Base-by-base conservation (phyloP, 768 basidiomycete species). In the Cubamyces lactineus region DNA sequence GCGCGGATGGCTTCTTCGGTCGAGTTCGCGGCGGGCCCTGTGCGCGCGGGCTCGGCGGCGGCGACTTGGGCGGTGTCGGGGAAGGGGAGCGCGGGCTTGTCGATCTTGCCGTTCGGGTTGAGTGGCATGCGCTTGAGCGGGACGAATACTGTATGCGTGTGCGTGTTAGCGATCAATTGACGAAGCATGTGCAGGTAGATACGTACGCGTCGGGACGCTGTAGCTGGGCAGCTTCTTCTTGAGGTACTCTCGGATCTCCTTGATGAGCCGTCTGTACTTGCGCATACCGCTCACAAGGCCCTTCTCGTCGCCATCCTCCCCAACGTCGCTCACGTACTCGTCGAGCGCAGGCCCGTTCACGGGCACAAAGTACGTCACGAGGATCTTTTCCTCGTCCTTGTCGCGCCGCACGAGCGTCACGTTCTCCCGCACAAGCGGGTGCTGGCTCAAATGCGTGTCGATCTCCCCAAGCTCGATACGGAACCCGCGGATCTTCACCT, bases 401-500 rank as follows among this genome's bases (percentile, higher is more conserved):
- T 99, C 96, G 73, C 96, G 81, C 67, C 96, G 80, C 46, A 99
- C 96, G 41, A 98, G 83, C 2, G 97, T 98, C 54, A 99, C 96
- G 73, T 99, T 99, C 77, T 98, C 97, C n/a, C 96, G 81, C 2
- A 99, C 86, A 19, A 94, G 84, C 8, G 93, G 90, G 72, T 98
- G 96, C 70, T 95, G 88, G 68, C 91, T 92, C 59, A 99, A 86
- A 77, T 96, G 88, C 0, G 92, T 97, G 73, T 99, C 97, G 66
- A 99, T 97, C 74, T 99, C 97, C 16, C 96, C 96, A 7, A 98
- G 84, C 73, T 99, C 97, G 70, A 99, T 98, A 24, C 97, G 84
- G 87, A 99, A 99, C 1, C 97, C 97, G 57, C 97, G 91, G 75
- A 99, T 98, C 79, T 99, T 98, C 78, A 99, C 93, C 72, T 99